Conservation (phyloP, 345 rosid species). For the Lepidium didymum region DNA sequence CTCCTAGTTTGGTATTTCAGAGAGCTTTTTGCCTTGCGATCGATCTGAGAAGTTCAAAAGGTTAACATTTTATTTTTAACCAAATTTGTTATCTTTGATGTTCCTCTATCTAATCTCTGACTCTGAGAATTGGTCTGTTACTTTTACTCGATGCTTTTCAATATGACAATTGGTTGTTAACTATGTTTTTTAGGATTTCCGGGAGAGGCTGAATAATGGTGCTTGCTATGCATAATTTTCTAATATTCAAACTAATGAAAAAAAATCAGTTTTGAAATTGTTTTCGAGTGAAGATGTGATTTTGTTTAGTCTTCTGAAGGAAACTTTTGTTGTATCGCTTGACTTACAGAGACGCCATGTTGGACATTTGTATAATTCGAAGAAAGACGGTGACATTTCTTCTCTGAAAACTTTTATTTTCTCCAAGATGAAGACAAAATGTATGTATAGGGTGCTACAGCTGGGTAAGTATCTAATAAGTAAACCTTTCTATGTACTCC, state of each 20-base stretch:
- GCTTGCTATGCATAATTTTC: background rate
- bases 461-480: constrained; percentile 19
- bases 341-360: background rate
- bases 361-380: background rate
- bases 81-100: background rate
- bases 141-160: background rate
- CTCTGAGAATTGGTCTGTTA: background rate
- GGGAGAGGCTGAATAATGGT: background rate
- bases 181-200: background rate
- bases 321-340: background rate
- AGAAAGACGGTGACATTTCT: background rate
- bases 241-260: background rate
- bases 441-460: background rate
- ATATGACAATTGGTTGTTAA: background rate
- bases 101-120: background rate
- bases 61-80: background rate
- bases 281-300: background rate
- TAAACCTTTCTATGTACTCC: background rate
- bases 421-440: constrained; percentile 10
- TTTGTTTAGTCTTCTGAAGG: background rate
- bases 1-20: background rate
- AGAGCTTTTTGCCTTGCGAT: constrained; percentile 2
- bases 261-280: background rate
- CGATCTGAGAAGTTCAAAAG: background rate
- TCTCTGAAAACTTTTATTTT: background rate